Evolutionary conservation across 345 rosid genomes (phyloP).

Genomic region (Arabidopsis suecica): DNA sequence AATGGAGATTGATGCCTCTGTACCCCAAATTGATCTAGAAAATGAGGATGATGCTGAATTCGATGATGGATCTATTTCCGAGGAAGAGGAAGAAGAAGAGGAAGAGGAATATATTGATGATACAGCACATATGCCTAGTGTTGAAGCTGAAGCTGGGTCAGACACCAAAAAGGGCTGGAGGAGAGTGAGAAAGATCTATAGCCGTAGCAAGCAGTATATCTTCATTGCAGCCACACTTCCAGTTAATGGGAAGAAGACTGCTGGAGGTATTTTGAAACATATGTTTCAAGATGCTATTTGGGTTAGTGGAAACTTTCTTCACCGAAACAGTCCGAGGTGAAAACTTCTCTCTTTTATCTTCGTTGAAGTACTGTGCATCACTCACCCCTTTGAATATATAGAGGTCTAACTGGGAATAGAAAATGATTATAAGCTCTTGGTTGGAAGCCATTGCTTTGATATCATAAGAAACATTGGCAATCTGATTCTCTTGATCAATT

Average conservation of each 20-base stretch:
- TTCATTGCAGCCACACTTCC: constrained; percentile 99
- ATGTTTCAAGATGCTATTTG: constrained; percentile 92
- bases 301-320: constrained; percentile 93
- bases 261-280: constrained; percentile 82
- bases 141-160: constrained; percentile 45
- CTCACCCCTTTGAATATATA: background rate
- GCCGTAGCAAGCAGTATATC: constrained; percentile 87
- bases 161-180: constrained; percentile 70
- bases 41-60: constrained; percentile 47
- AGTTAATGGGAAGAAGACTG: constrained; percentile 87
- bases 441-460: background rate
- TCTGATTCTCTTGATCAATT: background rate
- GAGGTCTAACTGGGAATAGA: background rate
- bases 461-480: background rate
- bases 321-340: constrained; percentile 93
- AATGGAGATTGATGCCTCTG: constrained; percentile 42
- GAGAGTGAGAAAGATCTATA: constrained; percentile 74
- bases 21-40: constrained; percentile 35
- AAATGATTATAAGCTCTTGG: background rate
- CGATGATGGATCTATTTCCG: constrained; percentile 37
- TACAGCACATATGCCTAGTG: constrained; percentile 41
- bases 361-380: background rate
- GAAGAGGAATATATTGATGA: constrained; percentile 58
- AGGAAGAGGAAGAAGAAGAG: constrained; percentile 46
- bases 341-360: constrained; percentile 32